phyloP scores from a whole-genome alignment of 2,329 filamentous ascomycete species.

The Beauveria sp. region DNA sequence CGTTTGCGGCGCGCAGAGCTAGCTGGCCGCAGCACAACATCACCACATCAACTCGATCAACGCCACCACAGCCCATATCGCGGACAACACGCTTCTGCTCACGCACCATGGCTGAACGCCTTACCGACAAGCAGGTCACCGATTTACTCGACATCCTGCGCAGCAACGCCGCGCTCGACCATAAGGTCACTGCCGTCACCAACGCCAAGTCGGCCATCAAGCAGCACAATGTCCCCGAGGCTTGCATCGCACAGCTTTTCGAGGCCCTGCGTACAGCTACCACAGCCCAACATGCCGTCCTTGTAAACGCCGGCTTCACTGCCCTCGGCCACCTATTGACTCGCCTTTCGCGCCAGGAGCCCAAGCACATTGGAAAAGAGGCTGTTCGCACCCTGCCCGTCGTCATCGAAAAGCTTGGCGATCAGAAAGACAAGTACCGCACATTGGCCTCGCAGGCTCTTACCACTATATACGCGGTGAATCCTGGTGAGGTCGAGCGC shows the following conservation, averaged over 20 bases:
- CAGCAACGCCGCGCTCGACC: slow-evolving; percentile 60
- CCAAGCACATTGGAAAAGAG: slow-evolving; percentile 63
- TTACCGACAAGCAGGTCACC: slow-evolving; percentile 51
- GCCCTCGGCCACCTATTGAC: slow-evolving; percentile 83
- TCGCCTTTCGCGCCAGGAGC: slow-evolving; percentile 76
- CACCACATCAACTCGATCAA: neutral
- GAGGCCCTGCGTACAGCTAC: slow-evolving; percentile 73
- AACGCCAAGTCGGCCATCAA: slow-evolving; percentile 83
- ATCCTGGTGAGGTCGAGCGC: slow-evolving; percentile 67
- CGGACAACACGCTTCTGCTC: neutral
- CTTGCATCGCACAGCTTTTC: slow-evolving; percentile 64
- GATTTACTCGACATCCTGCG: slow-evolving; percentile 45
- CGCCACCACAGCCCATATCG: neutral
- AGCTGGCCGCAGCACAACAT: neutral
- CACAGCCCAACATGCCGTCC: slow-evolving; percentile 64
- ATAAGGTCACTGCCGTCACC: slow-evolving; percentile 64
- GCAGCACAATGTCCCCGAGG: slow-evolving; percentile 80
- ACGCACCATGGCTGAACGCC: slow-evolving; percentile 44
- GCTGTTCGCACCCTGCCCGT: slow-evolving; percentile 64
- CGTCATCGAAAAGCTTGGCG: slow-evolving; percentile 77
- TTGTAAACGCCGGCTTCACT: slow-evolving; percentile 78
- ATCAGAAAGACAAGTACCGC: slow-evolving; percentile 79
- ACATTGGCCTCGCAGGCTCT: slow-evolving; percentile 67
- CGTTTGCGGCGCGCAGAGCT: neutral
- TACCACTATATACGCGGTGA: slow-evolving; percentile 65